Evolutionary conservation across 106 monocot genomes (phyloP).

Genomic region (Dioscorea dumetorum): DNA sequence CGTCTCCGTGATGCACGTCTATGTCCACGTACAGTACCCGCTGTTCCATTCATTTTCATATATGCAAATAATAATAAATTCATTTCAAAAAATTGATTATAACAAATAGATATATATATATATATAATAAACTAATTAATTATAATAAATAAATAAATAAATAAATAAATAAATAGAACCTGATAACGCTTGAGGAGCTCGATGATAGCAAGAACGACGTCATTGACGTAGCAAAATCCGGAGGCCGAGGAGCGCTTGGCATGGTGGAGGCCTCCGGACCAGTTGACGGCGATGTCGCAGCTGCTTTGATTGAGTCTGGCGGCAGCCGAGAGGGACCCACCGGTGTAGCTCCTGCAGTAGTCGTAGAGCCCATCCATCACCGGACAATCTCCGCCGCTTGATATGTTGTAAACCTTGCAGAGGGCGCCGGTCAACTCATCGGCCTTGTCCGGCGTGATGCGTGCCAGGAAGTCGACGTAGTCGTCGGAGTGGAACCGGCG

Average conservation of each 20-base stretch:
- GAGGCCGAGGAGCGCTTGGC: constrained; percentile 23
- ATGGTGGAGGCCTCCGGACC: constrained; percentile 48
- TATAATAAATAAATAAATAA: no score
- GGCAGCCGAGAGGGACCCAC: constrained; percentile 32
- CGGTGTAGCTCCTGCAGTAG: constrained; percentile 36
- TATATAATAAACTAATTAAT: no score
- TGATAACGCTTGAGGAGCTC: constrained; percentile 28
- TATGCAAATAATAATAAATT: no score
- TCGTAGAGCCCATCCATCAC: constrained; percentile 24
- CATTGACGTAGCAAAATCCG: constrained; percentile 51
- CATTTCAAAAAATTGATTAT: no score
- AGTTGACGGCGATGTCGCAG: constrained; percentile 42
- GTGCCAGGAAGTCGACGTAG: constrained; percentile 32
- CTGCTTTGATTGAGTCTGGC: constrained; percentile 13
- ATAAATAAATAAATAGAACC: constrained; percentile 5
- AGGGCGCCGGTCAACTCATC: neutral
- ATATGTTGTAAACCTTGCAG: constrained; percentile 11
- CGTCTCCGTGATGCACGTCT: constrained; percentile 36
- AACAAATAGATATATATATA: no score
- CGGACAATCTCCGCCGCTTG: constrained; percentile 16
- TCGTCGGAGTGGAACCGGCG: constrained; percentile 36
- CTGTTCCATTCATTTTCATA: neutral
- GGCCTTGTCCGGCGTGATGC: neutral
- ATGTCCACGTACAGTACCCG: constrained; percentile 43
- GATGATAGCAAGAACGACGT: constrained; percentile 42